Evolutionary conservation across 768 basidiomycete species (phyloP), one percentile per base, ranked within the genome.

Genomic region (Gautieria morchelliformis): DNA sequence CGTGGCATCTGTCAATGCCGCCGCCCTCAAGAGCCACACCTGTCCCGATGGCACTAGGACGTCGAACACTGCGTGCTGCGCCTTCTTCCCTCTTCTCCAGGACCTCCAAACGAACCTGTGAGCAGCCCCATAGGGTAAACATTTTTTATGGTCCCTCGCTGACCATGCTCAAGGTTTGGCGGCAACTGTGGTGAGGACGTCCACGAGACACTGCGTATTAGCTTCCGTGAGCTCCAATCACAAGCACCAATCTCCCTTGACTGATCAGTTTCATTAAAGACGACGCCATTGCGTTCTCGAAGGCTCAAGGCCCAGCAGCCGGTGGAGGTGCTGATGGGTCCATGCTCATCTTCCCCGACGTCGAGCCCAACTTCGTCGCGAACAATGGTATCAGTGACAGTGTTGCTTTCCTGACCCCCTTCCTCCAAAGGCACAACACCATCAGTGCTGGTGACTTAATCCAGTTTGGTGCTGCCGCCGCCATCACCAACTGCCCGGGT

Each of bases 141-240:
- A 27, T 45, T 17, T 44, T 19, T 57, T 8, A 19, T 24, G 19
- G 32, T n/a, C 27, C 3, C 37, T 5, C 33, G 17, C 35, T 37
- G 19, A 45, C 22, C 5, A 40, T 42, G 15, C 12, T 24, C 35
- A 17, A 59, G 52, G 44, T 59, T 56, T 59, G 62, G 62, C 49
- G 67, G 64, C 20, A 49, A 65, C 56, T 71, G 71, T 56, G 65
- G 65, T 42, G 66, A 69, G 24, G 68, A 69, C 22, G 68, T 63
- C 15, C 67, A 67, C 39, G 65, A 62, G 48, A 60, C 66, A 22
- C 58, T 66, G 46, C 65, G 67, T 52, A 63, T 68, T 37, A 63
- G 60, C 35, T 68, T 68, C 60, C 65, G 56, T 57, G 12, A 50
- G 56, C 37, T n/a, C 10, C 10, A 27, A 27, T 27, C 5, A 2